A percentile compares a stretch with the other conserved stretches of the same genome.
These are phyloP conservation scores for Phytopythium boreale DNA, from an alignment of 352 stramenopile genomes.

Conservation along the genomic window DNA sequence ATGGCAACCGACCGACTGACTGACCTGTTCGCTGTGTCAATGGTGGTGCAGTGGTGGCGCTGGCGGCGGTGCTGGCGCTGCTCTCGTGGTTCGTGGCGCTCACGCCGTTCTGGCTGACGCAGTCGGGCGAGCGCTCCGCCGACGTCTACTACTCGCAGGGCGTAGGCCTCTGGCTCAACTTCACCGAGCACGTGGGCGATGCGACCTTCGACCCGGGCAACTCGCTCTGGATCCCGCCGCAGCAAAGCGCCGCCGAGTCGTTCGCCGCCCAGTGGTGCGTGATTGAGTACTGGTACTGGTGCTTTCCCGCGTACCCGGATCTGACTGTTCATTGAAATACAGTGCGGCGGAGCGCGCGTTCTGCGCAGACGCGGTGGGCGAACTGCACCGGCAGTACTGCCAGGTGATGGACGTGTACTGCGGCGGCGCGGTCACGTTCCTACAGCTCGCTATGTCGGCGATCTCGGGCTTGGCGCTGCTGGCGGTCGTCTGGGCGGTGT, in stretches of 20 bases:
- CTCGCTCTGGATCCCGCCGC: slow-evolving; percentile 69
- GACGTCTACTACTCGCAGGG: slow-evolving; percentile 71
- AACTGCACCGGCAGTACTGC: slow-evolving; percentile 76
- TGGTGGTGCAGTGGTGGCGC: slow-evolving; percentile 38
- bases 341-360: slow-evolving; percentile 37
- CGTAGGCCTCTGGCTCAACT: slow-evolving; percentile 81
- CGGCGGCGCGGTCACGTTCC: slow-evolving; percentile 43
- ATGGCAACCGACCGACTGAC: slow-evolving; percentile 5
- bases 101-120: slow-evolving; percentile 61
- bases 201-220: slow-evolving; percentile 66
- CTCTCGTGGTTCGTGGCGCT: slow-evolving; percentile 74
- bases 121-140: slow-evolving; percentile 46
- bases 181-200: slow-evolving; percentile 72
- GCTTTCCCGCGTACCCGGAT: background rate
- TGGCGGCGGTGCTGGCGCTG: slow-evolving; percentile 40
- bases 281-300: background rate
- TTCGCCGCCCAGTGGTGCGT: slow-evolving; percentile 65
- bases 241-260: slow-evolving; percentile 49
- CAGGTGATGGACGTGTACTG: slow-evolving; percentile 74
- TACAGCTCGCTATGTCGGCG: slow-evolving; percentile 56
- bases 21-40: background rate
- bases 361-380: slow-evolving; percentile 46
- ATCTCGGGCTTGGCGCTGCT: slow-evolving; percentile 48
- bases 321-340: background rate
- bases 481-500: slow-evolving; percentile 41